These are phyloP conservation scores for Arctium minus DNA, from an alignment of 129 eudicot species.

Conservation along the genomic window DNA sequence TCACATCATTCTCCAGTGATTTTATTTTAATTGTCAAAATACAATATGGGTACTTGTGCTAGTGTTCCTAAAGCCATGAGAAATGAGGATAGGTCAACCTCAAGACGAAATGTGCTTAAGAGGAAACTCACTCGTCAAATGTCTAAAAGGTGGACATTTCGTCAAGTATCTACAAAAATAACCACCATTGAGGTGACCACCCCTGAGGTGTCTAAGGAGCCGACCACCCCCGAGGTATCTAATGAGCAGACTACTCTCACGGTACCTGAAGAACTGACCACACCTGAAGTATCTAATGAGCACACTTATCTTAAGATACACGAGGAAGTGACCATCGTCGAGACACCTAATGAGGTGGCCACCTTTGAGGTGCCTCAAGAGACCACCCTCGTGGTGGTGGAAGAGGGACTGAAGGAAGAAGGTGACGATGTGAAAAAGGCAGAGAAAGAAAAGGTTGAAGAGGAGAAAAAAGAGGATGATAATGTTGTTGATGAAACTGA, in stretches of 20 bases:
- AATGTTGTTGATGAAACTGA: neutral
- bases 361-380: neutral
- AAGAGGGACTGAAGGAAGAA: neutral
- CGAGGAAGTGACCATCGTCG: neutral
- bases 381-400: neutral
- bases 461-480: neutral
- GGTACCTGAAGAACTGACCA: neutral
- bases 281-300: neutral
- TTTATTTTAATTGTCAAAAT: neutral
- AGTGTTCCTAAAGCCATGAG: conserved; percentile 17
- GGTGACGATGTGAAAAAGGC: neutral
- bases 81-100: neutral
- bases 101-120: neutral
- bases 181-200: neutral
- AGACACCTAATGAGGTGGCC: neutral
- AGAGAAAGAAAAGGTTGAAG: conserved; percentile 1
- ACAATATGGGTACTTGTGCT: conserved; percentile 22
- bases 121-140: conserved; percentile 8
- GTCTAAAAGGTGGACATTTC: neutral
- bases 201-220: neutral
- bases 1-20: neutral
- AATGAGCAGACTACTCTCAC: neutral
- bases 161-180: neutral
- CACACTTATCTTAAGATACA: neutral
- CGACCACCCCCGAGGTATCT: neutral